These are phyloP conservation scores for Botrytis sinoallii DNA, from an alignment of 2,329 filamentous ascomycete genomes.

Conservation along the genomic window DNA sequence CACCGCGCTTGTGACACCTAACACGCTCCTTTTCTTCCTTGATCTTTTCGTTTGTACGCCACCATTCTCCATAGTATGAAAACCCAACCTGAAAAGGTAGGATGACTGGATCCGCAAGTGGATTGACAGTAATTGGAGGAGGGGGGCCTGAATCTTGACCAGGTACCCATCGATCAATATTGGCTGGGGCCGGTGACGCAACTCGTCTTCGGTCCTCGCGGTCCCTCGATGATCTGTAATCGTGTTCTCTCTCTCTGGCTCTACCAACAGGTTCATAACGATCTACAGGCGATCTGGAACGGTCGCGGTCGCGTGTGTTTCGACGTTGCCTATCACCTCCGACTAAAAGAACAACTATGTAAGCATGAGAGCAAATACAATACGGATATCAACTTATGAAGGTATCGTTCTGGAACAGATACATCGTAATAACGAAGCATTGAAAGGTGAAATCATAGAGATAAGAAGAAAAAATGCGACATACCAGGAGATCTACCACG, in stretches of 20 bases:
- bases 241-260: constrained; percentile 52
- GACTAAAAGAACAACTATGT: constrained; percentile 40
- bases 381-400: constrained; percentile 23
- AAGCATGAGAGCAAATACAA: constrained; percentile 25
- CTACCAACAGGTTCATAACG: constrained; percentile 71
- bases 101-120: constrained; percentile 67
- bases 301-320: constrained; percentile 57
- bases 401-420: neutral
- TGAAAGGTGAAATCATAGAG: neutral
- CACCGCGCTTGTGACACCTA: constrained; percentile 65
- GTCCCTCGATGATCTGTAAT: constrained; percentile 52
- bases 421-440: neutral
- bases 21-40: constrained; percentile 76
- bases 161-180: constrained; percentile 83
- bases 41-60: constrained; percentile 76
- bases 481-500: constrained; percentile 69
- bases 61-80: constrained; percentile 84
- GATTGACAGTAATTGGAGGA: constrained; percentile 56
- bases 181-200: constrained; percentile 57
- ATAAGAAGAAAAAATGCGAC: constrained; percentile 37
- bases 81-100: constrained; percentile 80
- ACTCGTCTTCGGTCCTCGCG: constrained; percentile 61
- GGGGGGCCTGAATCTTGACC: constrained; percentile 57
- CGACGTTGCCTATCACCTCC: constrained; percentile 50
- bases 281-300: constrained; percentile 68